phyloP scores from a whole-genome alignment of 768 basidiomycete genomes.

The Agaricus blazei region DNA sequence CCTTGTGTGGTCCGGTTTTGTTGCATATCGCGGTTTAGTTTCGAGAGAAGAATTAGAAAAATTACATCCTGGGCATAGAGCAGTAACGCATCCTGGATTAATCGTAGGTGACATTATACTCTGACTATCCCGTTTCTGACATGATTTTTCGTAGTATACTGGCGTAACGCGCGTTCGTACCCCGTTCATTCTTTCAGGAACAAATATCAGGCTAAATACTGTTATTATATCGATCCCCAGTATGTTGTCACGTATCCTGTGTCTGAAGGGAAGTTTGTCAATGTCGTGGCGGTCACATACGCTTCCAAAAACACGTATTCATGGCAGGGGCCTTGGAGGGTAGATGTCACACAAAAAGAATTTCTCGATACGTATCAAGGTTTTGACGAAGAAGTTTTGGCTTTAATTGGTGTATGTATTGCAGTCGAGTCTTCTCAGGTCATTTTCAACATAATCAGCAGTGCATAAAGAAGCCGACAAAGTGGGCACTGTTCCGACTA shows the following conservation, averaged over 20 bases:
- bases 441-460: slow-evolving; percentile 11
- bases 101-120: slow-evolving; percentile 16
- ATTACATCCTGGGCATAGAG: slow-evolving; percentile 24
- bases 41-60: slow-evolving; percentile 18
- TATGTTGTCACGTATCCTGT: slow-evolving; percentile 48
- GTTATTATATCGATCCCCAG: not conserved
- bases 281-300: slow-evolving; percentile 34
- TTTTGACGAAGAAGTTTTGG: slow-evolving; percentile 44
- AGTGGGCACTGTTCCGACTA: slow-evolving; percentile 41
- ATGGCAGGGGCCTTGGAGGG: slow-evolving; percentile 17
- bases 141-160: slow-evolving; percentile 17
- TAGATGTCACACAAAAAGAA: slow-evolving; percentile 27
- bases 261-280: slow-evolving; percentile 42
- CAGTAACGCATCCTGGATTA: slow-evolving; percentile 4
- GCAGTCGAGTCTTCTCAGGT: not conserved
- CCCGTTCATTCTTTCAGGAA: slow-evolving; percentile 7
- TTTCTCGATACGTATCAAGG: slow-evolving; percentile 28
- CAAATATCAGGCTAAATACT: slow-evolving; percentile 22
- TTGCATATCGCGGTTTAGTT: slow-evolving; percentile 31
- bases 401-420: slow-evolving; percentile 34
- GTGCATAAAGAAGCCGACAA: slow-evolving; percentile 30
- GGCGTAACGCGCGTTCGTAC: no score
- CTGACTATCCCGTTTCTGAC: not conserved
- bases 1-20: slow-evolving; percentile 29
- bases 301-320: slow-evolving; percentile 27